These are phyloP conservation scores for Poa pratensis DNA, from an alignment of 176 grass and related monocot genomes.

Conservation along the genomic window DNA sequence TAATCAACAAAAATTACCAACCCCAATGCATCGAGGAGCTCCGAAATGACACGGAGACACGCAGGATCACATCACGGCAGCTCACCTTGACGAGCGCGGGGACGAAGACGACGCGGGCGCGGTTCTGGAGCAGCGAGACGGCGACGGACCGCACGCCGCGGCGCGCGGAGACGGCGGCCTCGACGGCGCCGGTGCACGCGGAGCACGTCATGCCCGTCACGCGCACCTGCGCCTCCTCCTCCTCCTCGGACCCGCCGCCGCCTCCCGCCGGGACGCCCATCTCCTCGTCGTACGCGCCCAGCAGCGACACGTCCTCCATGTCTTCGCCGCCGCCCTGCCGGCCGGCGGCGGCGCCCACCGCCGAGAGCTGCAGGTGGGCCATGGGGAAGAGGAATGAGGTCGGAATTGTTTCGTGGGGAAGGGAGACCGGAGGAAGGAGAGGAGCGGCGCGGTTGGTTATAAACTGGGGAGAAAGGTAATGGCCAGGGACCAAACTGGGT, in stretches of 20 bases:
- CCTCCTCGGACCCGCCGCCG: background rate
- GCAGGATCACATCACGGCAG: background rate
- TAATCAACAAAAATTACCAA: background rate
- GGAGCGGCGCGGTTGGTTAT: slow-evolving; percentile 27
- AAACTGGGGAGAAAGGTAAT: slow-evolving; percentile 13
- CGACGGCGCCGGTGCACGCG: slow-evolving; percentile 89
- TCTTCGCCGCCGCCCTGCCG: slow-evolving; percentile 46
- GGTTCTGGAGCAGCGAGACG: slow-evolving; percentile 95
- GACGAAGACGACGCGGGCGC: slow-evolving; percentile 84
- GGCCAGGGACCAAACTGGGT: background rate
- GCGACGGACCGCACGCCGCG: slow-evolving; percentile 68
- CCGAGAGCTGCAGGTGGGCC: slow-evolving; percentile 70
- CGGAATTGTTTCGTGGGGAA: slow-evolving; percentile 40
- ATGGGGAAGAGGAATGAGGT: background rate
- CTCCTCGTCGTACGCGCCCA: slow-evolving; percentile 86
- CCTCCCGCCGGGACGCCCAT: slow-evolving; percentile 35
- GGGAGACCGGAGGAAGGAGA: slow-evolving; percentile 7
- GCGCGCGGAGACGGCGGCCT: slow-evolving; percentile 65
- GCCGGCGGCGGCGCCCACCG: slow-evolving; percentile 44
- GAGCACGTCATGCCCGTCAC: slow-evolving; percentile 97
- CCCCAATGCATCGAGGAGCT: slow-evolving; percentile 15
- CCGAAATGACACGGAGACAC: background rate
- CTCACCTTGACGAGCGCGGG: slow-evolving; percentile 74
- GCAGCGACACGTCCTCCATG: slow-evolving; percentile 84
- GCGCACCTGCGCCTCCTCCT: slow-evolving; percentile 68